These are phyloP conservation scores for Flaveria linearis DNA, from an alignment of 129 eudicot genomes.

Conservation along the genomic window DNA sequence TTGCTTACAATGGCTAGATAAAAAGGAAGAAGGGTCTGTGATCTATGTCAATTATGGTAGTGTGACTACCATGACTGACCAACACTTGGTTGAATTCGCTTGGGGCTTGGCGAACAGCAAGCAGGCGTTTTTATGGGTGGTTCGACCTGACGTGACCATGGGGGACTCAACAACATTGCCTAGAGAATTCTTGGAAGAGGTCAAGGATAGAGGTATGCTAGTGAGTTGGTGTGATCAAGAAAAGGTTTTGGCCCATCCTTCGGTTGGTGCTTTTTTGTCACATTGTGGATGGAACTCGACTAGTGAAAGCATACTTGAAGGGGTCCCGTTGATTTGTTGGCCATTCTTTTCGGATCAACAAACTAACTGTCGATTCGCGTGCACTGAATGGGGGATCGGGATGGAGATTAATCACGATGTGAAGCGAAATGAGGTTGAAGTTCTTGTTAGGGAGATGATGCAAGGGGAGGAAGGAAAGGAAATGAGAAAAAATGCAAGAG, in stretches of 20 bases:
- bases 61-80: conserved; percentile 46
- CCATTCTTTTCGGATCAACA: conserved; percentile 64
- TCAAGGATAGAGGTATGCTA: conserved; percentile 45
- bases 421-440: conserved; percentile 52
- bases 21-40: conserved; percentile 38
- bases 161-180: conserved; percentile 39
- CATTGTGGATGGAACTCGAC: conserved; percentile 69
- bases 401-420: conserved; percentile 63
- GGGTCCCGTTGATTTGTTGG: conserved; percentile 59
- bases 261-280: conserved; percentile 52
- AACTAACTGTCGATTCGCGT: conserved; percentile 50
- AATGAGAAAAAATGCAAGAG: conserved; percentile 45
- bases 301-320: conserved; percentile 44
- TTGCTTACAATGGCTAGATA: conserved; percentile 62
- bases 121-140: conserved; percentile 54
- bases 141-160: conserved; percentile 49
- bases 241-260: conserved; percentile 40
- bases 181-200: conserved; percentile 42
- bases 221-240: conserved; percentile 60
- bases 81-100: conserved; percentile 54
- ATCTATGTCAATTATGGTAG: conserved; percentile 64
- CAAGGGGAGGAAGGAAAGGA: conserved; percentile 54
- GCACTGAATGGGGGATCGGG: conserved; percentile 60
- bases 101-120: conserved; percentile 65
- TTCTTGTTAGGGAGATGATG: conserved; percentile 52